These are phyloP conservation scores for Kodamaea fukazawae DNA, from an alignment of 805 yeast species.

Conservation along the genomic window DNA sequence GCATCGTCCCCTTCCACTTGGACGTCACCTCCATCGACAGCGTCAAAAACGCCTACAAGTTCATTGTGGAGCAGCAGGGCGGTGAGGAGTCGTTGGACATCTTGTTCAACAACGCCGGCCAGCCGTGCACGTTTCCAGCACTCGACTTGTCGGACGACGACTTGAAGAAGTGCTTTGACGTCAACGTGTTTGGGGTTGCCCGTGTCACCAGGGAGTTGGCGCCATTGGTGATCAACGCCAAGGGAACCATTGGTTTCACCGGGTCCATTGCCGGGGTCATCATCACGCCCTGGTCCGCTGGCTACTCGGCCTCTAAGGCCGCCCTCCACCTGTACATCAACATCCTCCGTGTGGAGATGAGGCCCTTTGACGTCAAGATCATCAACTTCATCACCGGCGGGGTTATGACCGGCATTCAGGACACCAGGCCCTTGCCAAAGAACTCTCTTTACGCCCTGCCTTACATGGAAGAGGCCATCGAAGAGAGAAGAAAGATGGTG, in stretches of 20 bases:
- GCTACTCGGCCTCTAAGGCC: slow-evolving; percentile 68
- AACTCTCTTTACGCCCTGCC: slow-evolving; percentile 50
- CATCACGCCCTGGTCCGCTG: slow-evolving; percentile 68
- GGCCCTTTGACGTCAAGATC: slow-evolving; percentile 69
- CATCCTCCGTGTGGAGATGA: slow-evolving; percentile 60
- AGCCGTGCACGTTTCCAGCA: slow-evolving; percentile 69
- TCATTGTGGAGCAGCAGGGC: slow-evolving; percentile 34
- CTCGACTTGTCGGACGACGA: slow-evolving; percentile 58
- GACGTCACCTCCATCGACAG: slow-evolving; percentile 58
- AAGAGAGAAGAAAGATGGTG: slow-evolving; percentile 57
- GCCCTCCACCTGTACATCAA: slow-evolving; percentile 72
- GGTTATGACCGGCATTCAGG: slow-evolving; percentile 68
- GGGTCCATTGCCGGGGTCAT: slow-evolving; percentile 69
- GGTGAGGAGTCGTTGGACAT: slow-evolving; percentile 51
- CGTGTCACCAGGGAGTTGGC: slow-evolving; percentile 58
- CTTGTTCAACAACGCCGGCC: slow-evolving; percentile 75
- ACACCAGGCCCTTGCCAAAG: slow-evolving; percentile 57
- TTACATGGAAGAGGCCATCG: slow-evolving; percentile 50
- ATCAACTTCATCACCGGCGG: slow-evolving; percentile 73
- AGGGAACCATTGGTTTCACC: slow-evolving; percentile 69
- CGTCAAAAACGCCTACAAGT: slow-evolving; percentile 42
- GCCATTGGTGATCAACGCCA: slow-evolving; percentile 54
- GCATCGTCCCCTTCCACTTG: slow-evolving; percentile 45
- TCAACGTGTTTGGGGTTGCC: slow-evolving; percentile 69
- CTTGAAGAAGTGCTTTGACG: slow-evolving; percentile 51